Conservation (phyloP, 2,329 filamentous ascomycete genomes). For the Xylaria polymorpha region DNA sequence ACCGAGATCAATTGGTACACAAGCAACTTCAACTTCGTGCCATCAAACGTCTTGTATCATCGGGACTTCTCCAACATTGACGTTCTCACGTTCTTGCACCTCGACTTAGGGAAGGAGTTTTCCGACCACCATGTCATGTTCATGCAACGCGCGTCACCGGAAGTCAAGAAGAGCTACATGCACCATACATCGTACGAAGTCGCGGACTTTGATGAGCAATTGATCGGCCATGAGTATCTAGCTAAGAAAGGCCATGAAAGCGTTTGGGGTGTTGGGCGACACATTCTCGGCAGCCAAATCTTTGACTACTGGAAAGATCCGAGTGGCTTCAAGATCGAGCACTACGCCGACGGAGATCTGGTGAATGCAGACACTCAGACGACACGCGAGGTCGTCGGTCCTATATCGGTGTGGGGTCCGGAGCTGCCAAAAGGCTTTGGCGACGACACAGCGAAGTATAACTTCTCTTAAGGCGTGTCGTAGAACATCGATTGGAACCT, state of each 20-base stretch:
- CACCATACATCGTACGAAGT: constrained; percentile 69
- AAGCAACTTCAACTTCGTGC: constrained; percentile 50
- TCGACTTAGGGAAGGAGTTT: constrained; percentile 61
- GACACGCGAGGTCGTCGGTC: constrained; percentile 48
- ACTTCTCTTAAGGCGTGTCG: constrained; percentile 2
- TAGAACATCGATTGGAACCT: background rate
- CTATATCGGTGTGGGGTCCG: constrained; percentile 42
- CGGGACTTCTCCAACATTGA: constrained; percentile 40
- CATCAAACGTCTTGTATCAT: constrained; percentile 45
- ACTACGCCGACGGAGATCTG: constrained; percentile 69
- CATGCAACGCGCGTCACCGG: constrained; percentile 49
- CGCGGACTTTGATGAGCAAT: constrained; percentile 68
- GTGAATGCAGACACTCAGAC: constrained; percentile 58
- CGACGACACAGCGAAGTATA: constrained; percentile 32
- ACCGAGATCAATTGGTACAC: constrained; percentile 49
- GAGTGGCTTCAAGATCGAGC: constrained; percentile 60
- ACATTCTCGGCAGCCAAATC: constrained; percentile 67
- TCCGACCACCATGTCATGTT: constrained; percentile 68
- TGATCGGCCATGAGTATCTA: constrained; percentile 67
- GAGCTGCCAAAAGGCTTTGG: constrained; percentile 40
- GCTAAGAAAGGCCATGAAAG: constrained; percentile 61
- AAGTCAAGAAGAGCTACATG: constrained; percentile 53
- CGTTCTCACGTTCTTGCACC: constrained; percentile 58
- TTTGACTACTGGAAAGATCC: constrained; percentile 58
- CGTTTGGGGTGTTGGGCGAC: constrained; percentile 69